These are phyloP conservation scores for Themeda triandra DNA, from an alignment of 176 grass and related monocot genomes.

Conservation along the genomic window DNA sequence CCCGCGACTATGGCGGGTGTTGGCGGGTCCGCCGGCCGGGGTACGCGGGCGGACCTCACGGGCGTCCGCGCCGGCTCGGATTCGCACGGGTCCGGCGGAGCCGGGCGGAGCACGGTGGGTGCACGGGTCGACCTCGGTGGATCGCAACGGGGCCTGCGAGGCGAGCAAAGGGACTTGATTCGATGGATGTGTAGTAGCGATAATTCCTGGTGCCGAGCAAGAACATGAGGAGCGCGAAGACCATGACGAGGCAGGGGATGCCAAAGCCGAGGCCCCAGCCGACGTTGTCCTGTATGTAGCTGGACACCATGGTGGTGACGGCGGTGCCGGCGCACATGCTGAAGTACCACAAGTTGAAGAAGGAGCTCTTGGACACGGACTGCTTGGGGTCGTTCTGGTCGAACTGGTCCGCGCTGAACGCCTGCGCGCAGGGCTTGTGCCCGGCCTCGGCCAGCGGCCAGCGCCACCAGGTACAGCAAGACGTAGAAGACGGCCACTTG, in stretches of 20 bases:
- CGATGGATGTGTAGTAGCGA: constrained; percentile 51
- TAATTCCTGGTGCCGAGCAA: constrained; percentile 37
- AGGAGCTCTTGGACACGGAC: constrained; percentile 33
- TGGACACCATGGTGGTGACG: constrained; percentile 31
- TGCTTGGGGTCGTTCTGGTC: constrained; percentile 50
- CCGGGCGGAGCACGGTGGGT: no score
- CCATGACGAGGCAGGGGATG: constrained; percentile 61
- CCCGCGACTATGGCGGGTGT: no score
- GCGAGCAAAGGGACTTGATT: constrained; percentile 63
- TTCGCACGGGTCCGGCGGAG: no score
- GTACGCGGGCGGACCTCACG: no score
- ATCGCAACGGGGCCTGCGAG: no score
- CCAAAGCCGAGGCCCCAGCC: constrained; percentile 84
- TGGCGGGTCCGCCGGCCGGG: no score
- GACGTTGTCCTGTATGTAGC: constrained; percentile 87
- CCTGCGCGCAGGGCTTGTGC: constrained; percentile 85
- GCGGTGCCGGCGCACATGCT: constrained; percentile 36
- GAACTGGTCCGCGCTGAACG: constrained; percentile 85
- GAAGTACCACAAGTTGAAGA: constrained; percentile 74
- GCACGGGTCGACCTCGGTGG: no score
- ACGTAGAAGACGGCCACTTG: constrained; percentile 59
- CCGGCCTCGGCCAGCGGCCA: constrained; percentile 71
- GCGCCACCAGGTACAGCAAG: constrained; percentile 66
- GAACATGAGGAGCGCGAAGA: constrained; percentile 23
- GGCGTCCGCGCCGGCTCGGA: no score